Percentiles rank a stretch among this genome's conserved stretches.
These are phyloP conservation scores for Blepharisma japonicum DNA, from an alignment of 73 alveolate species.

Conservation along the genomic window DNA sequence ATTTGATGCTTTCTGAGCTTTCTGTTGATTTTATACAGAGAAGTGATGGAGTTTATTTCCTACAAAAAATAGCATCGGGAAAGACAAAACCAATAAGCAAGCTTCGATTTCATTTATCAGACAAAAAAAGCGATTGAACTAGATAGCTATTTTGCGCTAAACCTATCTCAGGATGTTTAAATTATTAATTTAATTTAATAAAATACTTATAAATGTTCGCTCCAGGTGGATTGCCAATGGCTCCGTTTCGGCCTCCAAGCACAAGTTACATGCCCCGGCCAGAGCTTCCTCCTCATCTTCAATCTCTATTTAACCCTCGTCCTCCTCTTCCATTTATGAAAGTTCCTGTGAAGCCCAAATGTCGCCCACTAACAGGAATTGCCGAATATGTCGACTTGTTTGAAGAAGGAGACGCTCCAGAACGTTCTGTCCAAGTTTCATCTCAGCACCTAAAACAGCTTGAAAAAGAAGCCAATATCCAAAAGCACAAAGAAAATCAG, in stretches of 20 bases:
- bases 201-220: neutral
- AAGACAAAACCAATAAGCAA: too few relatives aligned
- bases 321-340: slow-evolving; percentile 72
- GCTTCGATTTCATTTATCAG: too few relatives aligned
- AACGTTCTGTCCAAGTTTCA: slow-evolving; percentile 43
- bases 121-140: too few relatives aligned
- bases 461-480: slow-evolving; percentile 53
- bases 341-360: slow-evolving; percentile 55
- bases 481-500: slow-evolving; percentile 38
- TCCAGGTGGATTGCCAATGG: slow-evolving; percentile 20
- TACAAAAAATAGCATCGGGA: too few relatives aligned
- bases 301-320: slow-evolving; percentile 80
- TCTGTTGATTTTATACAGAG: too few relatives aligned
- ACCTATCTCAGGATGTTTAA: too few relatives aligned
- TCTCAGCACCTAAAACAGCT: slow-evolving; percentile 50
- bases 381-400: slow-evolving; percentile 60
- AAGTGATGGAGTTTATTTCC: too few relatives aligned
- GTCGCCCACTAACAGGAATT: slow-evolving; percentile 61
- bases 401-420: slow-evolving; percentile 73
- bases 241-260: slow-evolving; percentile 28
- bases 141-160: too few relatives aligned
- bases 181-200: too few relatives aligned
- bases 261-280: slow-evolving; percentile 53
- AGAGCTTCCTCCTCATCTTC: slow-evolving; percentile 89
- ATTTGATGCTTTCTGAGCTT: too few relatives aligned